Conservation (phyloP, 2,329 filamentous ascomycete genomes). For the Didymella sp. region DNA sequence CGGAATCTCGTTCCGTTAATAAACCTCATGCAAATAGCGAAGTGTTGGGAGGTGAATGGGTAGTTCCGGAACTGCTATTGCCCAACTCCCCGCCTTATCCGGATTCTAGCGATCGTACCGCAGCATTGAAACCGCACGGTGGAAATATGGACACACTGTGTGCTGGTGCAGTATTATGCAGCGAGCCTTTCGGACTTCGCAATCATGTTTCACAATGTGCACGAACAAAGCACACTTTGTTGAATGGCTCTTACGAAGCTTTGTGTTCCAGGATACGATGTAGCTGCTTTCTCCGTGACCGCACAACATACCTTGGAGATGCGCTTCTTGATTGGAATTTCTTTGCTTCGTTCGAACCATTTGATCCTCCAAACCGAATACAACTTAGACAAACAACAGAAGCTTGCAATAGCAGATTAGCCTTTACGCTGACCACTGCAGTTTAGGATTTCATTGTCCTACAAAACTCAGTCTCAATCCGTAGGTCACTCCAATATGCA, state of each 20-base stretch:
- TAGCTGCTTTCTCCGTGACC: not conserved
- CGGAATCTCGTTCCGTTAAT: not conserved
- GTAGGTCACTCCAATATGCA: not conserved
- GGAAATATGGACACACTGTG: not conserved
- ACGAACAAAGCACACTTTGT: not conserved
- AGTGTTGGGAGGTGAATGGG: not conserved
- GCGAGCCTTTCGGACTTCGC: not conserved
- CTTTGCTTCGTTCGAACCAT: not conserved
- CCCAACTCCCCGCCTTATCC: too few relatives aligned
- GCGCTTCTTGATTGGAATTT: not conserved
- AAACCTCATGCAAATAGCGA: not conserved
- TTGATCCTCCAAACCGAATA: not conserved
- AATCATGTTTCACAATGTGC: not conserved
- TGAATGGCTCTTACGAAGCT: not conserved
- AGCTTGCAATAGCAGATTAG: not conserved
- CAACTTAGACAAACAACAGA: not conserved
- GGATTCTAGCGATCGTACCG: not conserved
- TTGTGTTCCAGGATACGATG: not conserved
- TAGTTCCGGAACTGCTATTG: constrained; percentile 9
- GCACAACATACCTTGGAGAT: not conserved
- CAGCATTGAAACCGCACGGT: not conserved
- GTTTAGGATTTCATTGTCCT: not conserved
- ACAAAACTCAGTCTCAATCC: not conserved
- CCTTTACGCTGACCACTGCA: not conserved
- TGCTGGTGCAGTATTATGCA: not conserved